These are phyloP conservation scores for Naumovozyma dairenensis DNA, from an alignment of 805 yeast species.

Conservation along the genomic window DNA sequence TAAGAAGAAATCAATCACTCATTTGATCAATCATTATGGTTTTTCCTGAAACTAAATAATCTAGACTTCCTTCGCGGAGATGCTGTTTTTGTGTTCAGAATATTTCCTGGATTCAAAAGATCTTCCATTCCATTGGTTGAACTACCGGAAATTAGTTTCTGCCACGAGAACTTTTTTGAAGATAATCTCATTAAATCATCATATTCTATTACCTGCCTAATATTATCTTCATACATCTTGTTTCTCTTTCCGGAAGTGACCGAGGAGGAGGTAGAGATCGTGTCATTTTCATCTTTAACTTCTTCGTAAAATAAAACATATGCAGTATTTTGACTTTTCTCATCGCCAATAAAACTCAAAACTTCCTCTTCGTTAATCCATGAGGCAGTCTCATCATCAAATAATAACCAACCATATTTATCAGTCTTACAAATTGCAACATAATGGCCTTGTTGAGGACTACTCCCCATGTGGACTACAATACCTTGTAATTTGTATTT, in stretches of 20 bases:
- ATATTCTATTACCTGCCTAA: constrained; percentile 16
- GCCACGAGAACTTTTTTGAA: background rate
- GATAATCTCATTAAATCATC: constrained; percentile 14
- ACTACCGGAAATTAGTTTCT: no score
- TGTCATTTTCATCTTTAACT: constrained; percentile 20
- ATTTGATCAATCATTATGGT: background rate
- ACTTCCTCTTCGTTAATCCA: constrained; percentile 75
- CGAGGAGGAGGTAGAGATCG: no score
- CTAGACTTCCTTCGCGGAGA: constrained; percentile 9
- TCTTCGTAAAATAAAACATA: constrained; percentile 77
- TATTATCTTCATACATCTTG: constrained; percentile 17
- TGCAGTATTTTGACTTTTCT: constrained; percentile 81
- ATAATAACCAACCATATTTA: constrained; percentile 77
- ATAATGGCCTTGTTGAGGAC: constrained; percentile 96
- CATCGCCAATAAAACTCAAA: constrained; percentile 76
- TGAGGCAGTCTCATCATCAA: constrained; percentile 94
- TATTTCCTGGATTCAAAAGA: no score
- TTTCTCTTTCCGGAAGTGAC: no score
- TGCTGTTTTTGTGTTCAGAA: no score
- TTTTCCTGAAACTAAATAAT: constrained; percentile 8
- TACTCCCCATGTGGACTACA: constrained; percentile 93
- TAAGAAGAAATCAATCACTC: no score
- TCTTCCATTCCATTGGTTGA: no score
- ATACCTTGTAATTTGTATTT: constrained; percentile 75
- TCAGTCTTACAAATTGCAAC: constrained; percentile 76